These are phyloP conservation scores for Castanospermum australe DNA, from an alignment of 306 rosid genomes.

Conservation along the genomic window DNA sequence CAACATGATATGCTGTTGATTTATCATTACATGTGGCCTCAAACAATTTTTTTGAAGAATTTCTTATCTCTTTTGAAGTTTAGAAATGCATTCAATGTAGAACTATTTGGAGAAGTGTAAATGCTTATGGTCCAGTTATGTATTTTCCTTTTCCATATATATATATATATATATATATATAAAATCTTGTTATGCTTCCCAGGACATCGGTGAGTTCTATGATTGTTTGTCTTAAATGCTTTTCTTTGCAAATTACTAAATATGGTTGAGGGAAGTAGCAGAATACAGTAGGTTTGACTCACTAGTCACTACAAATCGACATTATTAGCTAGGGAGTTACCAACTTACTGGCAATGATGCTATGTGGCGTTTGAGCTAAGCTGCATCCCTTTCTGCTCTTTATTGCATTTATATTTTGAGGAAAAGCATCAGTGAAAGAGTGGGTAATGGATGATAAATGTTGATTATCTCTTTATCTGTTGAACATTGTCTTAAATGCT, in stretches of 20 bases:
- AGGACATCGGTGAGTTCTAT: neutral
- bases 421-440: neutral
- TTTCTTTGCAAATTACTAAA: conserved; percentile 8
- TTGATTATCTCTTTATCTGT: too few species aligned
- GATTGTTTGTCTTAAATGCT: neutral
- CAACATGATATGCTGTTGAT: neutral
- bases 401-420: neutral
- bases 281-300: neutral
- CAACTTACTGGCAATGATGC: neutral
- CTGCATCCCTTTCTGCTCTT: neutral
- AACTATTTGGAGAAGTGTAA: neutral
- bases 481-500: neutral
- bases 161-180: neutral
- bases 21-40: neutral
- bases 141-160: neutral
- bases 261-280: neutral
- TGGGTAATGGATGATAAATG: neutral
- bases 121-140: neutral
- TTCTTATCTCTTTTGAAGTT: conserved; percentile 15
- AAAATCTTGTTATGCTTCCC: neutral
- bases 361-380: neutral
- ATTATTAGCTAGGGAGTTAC: neutral
- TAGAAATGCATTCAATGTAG: neutral
- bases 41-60: neutral
- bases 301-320: neutral